These are phyloP conservation scores for Globisporangium polare DNA, from an alignment of 352 stramenopile species.

Conservation along the genomic window DNA sequence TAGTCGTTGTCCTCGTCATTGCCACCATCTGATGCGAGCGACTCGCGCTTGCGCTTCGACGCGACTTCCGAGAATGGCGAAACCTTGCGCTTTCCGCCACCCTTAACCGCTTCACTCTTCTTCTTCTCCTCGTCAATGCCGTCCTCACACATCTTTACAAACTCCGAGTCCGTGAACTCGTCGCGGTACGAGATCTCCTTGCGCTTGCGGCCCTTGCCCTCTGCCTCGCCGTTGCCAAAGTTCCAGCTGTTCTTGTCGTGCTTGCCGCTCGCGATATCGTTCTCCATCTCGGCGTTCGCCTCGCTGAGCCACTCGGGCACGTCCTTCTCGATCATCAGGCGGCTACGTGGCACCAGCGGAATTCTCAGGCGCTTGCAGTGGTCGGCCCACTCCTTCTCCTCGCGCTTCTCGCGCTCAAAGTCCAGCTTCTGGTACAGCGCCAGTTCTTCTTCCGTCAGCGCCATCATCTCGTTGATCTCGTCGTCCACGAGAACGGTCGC, in stretches of 20 bases:
- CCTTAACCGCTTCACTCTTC: constrained; percentile 9
- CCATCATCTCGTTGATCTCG: constrained; percentile 90
- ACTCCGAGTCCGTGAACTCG: constrained; percentile 83
- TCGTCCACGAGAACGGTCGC: constrained; percentile 73
- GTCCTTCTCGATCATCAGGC: constrained; percentile 72
- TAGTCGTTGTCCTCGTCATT: constrained; percentile 11
- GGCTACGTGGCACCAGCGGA: constrained; percentile 35
- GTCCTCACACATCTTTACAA: constrained; percentile 87
- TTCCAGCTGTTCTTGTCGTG: constrained; percentile 62
- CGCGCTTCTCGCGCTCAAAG: constrained; percentile 49
- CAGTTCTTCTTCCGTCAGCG: constrained; percentile 81
- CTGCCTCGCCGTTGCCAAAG: constrained; percentile 41
- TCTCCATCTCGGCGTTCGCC: constrained; percentile 60
- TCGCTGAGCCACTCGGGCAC: constrained; percentile 72
- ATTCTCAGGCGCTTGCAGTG: constrained; percentile 61
- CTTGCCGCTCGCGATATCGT: constrained; percentile 43
- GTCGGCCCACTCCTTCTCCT: constrained; percentile 63
- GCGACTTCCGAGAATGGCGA: constrained; percentile 17
- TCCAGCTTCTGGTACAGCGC: constrained; percentile 77
- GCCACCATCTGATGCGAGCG: constrained; percentile 8
- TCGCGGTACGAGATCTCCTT: constrained; percentile 87
- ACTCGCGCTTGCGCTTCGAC: constrained; percentile 31
- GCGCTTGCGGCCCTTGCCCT: constrained; percentile 52
- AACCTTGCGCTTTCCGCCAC: constrained; percentile 14
- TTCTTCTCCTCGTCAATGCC: constrained; percentile 48